Percentiles rank a stretch among this genome's conserved stretches.
Evolutionary conservation across 2,329 filamentous ascomycete genomes (phyloP).

Genomic region (Didymella segeticola): DNA sequence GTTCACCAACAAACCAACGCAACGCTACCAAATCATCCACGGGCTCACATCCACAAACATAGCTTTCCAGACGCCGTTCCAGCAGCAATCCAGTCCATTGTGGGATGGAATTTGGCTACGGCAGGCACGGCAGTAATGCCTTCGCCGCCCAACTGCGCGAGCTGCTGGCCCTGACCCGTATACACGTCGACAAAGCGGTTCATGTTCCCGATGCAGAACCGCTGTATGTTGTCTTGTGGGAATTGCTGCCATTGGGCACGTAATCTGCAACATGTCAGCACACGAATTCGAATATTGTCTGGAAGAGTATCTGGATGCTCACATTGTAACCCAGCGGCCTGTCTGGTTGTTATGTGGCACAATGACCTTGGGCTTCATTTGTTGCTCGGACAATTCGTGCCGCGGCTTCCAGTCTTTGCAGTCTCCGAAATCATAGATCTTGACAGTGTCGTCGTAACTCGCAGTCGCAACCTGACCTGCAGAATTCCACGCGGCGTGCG

Average conservation of each 20-base stretch:
- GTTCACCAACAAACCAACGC: background rate
- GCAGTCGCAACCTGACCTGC: constrained; percentile 88
- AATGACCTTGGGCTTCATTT: constrained; percentile 72
- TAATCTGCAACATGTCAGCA: constrained; percentile 55
- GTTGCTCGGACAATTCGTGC: constrained; percentile 64
- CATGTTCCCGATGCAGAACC: constrained; percentile 96
- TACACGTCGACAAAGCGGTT: constrained; percentile 95
- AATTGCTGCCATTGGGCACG: constrained; percentile 88
- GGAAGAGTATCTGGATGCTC: constrained; percentile 31
- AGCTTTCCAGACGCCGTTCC: constrained; percentile 92
- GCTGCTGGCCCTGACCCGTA: constrained; percentile 79
- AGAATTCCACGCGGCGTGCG: constrained; percentile 87
- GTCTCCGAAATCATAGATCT: constrained; percentile 79
- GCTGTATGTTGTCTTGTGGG: constrained; percentile 79
- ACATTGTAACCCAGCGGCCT: constrained; percentile 89
- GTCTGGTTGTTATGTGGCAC: constrained; percentile 95
- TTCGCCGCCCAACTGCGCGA: constrained; percentile 86
- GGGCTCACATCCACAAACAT: constrained; percentile 78
- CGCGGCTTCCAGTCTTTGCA: constrained; percentile 58
- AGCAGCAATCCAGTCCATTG: constrained; percentile 87
- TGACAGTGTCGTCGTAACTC: constrained; percentile 93
- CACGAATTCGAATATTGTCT: background rate
- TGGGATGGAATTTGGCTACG: constrained; percentile 88
- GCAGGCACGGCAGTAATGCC: constrained; percentile 94
- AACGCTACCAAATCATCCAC: background rate